Conservation (phyloP, 306 rosid genomes). For the Clitoria ternatea region DNA sequence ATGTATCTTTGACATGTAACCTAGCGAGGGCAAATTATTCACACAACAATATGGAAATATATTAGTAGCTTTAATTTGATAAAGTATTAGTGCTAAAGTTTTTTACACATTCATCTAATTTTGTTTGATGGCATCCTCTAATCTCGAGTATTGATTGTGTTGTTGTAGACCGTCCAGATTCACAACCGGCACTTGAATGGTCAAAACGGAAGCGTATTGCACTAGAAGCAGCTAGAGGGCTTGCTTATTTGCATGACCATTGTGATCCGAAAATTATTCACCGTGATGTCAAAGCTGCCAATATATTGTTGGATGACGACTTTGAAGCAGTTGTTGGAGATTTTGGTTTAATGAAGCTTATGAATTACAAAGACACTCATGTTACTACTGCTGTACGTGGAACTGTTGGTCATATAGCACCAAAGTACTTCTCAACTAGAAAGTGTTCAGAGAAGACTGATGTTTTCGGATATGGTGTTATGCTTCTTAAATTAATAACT, state of each 20-base stretch:
- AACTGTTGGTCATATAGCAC: slow-evolving; percentile 91
- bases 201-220: slow-evolving; percentile 54
- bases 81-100: not conserved
- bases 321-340: slow-evolving; percentile 95
- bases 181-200: slow-evolving; percentile 66
- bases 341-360: slow-evolving; percentile 85
- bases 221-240: slow-evolving; percentile 86
- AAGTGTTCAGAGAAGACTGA: slow-evolving; percentile 91
- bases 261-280: slow-evolving; percentile 95
- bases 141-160: slow-evolving; percentile 8
- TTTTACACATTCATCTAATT: not conserved
- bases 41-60: not conserved
- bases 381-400: slow-evolving; percentile 94
- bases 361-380: slow-evolving; percentile 88
- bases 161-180: slow-evolving; percentile 55
- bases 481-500: too few species aligned
- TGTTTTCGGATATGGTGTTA: not conserved
- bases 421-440: slow-evolving; percentile 91
- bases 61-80: not conserved
- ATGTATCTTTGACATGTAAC: not conserved
- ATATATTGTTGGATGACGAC: slow-evolving; percentile 81
- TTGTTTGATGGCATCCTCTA: not conserved
- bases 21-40: not conserved
- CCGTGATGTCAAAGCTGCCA: slow-evolving; percentile 94
- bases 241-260: slow-evolving; percentile 92